These are phyloP conservation scores for Euphorbia peplus DNA, from an alignment of 345 rosid genomes.

Conservation along the genomic window DNA sequence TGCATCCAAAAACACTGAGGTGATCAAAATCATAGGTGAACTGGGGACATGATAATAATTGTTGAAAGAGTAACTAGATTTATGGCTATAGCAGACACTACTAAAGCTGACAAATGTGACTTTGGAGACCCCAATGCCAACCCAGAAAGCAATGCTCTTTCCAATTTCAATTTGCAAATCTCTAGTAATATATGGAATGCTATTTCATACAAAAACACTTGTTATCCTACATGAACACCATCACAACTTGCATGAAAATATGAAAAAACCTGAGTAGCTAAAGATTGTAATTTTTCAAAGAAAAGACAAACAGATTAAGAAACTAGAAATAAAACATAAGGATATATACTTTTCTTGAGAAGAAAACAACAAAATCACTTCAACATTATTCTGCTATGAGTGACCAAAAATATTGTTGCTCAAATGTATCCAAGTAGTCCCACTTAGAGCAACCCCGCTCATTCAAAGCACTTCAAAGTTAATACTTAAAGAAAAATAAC, in stretches of 20 bases:
- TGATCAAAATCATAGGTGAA: neutral
- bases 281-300: neutral
- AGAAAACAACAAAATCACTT: neutral
- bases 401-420: neutral
- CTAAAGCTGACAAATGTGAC: neutral
- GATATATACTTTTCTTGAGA: neutral
- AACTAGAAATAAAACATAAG: neutral
- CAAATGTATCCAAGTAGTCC: neutral
- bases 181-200: neutral
- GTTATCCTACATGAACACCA: neutral
- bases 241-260: neutral
- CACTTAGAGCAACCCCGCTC: neutral
- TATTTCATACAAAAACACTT: neutral
- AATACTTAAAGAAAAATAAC: slow-evolving; percentile 12
- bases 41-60: neutral
- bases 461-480: neutral
- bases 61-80: neutral
- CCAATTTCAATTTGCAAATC: neutral
- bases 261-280: neutral
- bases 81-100: neutral
- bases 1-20: slow-evolving; percentile 1
- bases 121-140: neutral
- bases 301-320: neutral
- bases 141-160: neutral
- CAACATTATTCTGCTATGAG: neutral